phyloP scores from a whole-genome alignment of 495 filamentous ascomycete genomes.

The Penicillium turbatum region DNA sequence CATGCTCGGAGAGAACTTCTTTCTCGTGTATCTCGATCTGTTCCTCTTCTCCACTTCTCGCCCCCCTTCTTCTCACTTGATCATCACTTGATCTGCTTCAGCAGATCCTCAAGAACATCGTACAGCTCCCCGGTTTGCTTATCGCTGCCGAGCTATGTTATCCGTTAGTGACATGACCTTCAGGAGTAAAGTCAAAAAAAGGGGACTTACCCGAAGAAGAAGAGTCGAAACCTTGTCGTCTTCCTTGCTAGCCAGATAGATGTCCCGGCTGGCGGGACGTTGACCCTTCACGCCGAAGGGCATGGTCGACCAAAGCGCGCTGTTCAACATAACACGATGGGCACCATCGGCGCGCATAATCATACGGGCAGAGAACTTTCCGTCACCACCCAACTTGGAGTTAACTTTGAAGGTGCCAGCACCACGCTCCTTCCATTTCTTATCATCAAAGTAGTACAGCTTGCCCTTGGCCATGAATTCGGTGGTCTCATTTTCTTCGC shows the following conservation, averaged over 20 bases:
- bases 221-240: constrained; percentile 55
- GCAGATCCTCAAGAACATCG: background rate
- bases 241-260: constrained; percentile 59
- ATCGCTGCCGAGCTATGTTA: background rate
- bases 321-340: constrained; percentile 82
- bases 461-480: constrained; percentile 67
- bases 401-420: constrained; percentile 82
- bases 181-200: background rate
- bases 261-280: constrained; percentile 43
- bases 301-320: constrained; percentile 67
- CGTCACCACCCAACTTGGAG: constrained; percentile 49
- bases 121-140: background rate
- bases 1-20: too few relatives aligned
- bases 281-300: constrained; percentile 55
- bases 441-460: constrained; percentile 66
- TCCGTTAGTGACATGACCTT: background rate
- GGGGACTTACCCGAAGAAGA: constrained; percentile 61
- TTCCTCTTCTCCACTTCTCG: background rate
- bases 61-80: background rate
- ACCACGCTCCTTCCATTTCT: constrained; percentile 85
- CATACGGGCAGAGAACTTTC: constrained; percentile 57
- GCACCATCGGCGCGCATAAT: constrained; percentile 86
- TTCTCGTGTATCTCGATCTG: too few relatives aligned
- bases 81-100: background rate
- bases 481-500: constrained; percentile 62